Base-by-base conservation (phyloP, 345 rosid species). In the Citrus hindsii region DNA sequence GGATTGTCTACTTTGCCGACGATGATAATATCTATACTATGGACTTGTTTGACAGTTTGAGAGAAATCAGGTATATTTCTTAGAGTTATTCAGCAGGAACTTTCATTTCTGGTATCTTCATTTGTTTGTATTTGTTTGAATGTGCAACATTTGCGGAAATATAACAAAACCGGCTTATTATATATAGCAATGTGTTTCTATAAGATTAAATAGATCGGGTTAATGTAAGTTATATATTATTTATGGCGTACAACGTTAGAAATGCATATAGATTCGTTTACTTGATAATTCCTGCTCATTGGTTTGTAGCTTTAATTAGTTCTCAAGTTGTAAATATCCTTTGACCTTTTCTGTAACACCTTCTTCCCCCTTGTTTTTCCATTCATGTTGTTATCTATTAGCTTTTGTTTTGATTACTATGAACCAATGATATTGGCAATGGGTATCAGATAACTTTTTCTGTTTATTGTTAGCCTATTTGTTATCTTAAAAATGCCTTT, bases 1-100 rank as follows among this genome's bases (percentile, higher is more conserved):
- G 99, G 42, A 87, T 95, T 69, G 92, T 90, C 25, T 93, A 92
- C 81, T 93, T 93, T 35, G 99, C 98, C 1, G 93, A 91, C 62
- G 96, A 92, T 79, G 97, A 90, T 73, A 93, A 95, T 69, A 76
- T 92, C 9, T 95, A 95, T 87, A 85, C 97, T 19, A 84, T 88
- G 51, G 92, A 93, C 60, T 86, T 95, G 80, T 93, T 95, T 56
- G 87, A 88, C 80, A 86, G 87, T 85, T 76, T 95, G 63, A 84
- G 99, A 73, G 84, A 71, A 24, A 87, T 90, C 80, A 87, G 94
- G 99, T 94, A 83, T 33, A 27, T 53, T 46, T 71, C 51, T 46
- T 46, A 46, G 18, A 46, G 4, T 2, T 10, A 12, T 42, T 60
- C 22, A 24, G 24, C 22, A 24, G 24, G 4, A 16, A 38, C 65